Conservation (phyloP, 2,329 filamentous ascomycete genomes). For the Gyromitra esculenta region DNA sequence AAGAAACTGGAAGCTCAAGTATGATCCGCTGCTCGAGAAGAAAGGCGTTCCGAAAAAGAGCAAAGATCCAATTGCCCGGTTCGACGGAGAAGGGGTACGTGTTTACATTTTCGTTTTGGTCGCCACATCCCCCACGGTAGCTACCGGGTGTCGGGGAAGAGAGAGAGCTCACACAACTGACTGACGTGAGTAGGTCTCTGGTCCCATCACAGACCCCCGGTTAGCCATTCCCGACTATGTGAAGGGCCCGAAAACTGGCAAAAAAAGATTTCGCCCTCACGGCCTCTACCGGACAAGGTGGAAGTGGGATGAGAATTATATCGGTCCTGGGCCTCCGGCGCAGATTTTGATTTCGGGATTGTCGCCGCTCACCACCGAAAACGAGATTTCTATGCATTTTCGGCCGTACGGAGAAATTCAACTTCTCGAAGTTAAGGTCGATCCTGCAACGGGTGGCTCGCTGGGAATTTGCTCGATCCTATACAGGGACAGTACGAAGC, state of each 20-base stretch:
- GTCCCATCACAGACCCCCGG: slow-evolving; percentile 82
- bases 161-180: slow-evolving; percentile 66
- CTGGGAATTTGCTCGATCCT: slow-evolving; percentile 91
- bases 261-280: slow-evolving; percentile 72
- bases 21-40: slow-evolving; percentile 72
- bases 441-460: slow-evolving; percentile 92
- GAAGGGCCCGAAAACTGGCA: slow-evolving; percentile 72
- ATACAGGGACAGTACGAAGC: slow-evolving; percentile 76
- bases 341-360: slow-evolving; percentile 97
- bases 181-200: slow-evolving; percentile 77
- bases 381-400: slow-evolving; percentile 79
- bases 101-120: slow-evolving; percentile 58
- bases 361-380: slow-evolving; percentile 84
- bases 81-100: slow-evolving; percentile 64
- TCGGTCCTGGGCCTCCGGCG: slow-evolving; percentile 87
- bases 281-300: slow-evolving; percentile 82
- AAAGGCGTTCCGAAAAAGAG: slow-evolving; percentile 67
- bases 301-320: slow-evolving; percentile 86
- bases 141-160: slow-evolving; percentile 51
- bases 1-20: slow-evolving; percentile 68
- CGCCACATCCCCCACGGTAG: slow-evolving; percentile 29
- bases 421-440: slow-evolving; percentile 91
- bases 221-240: slow-evolving; percentile 73
- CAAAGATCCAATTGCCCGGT: slow-evolving; percentile 65
- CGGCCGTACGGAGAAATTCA: slow-evolving; percentile 85